Evolutionary conservation across 164 flowering plant species (phyloP).

Genomic region (Protea cynaroides): DNA sequence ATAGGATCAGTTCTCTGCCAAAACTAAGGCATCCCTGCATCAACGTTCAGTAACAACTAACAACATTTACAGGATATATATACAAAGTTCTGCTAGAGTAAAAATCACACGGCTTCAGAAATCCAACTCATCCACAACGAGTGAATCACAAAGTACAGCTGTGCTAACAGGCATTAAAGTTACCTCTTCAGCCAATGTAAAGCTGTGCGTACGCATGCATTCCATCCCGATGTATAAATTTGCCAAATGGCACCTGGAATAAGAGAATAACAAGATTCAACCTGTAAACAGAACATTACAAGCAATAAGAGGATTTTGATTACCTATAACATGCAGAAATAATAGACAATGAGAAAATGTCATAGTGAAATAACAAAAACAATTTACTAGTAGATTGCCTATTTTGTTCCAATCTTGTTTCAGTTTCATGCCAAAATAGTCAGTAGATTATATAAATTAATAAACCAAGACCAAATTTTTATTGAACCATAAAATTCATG

Average conservation of each 20-base stretch:
- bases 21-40: not conserved
- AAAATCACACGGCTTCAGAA: not conserved
- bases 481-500: not conserved
- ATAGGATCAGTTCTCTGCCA: not conserved
- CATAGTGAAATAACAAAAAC: not conserved
- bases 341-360: not conserved
- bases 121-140: not conserved
- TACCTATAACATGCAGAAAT: not conserved
- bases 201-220: conserved; percentile 92
- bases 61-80: not conserved
- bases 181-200: conserved; percentile 95
- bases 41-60: not conserved
- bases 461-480: not conserved
- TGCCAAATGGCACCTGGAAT: conserved; percentile 94
- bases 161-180: not conserved
- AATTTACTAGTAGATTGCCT: not conserved
- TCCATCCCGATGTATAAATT: conserved; percentile 94
- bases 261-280: conserved; percentile 48
- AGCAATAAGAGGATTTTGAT: conserved; percentile 16
- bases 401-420: not conserved
- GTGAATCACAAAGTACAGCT: not conserved
- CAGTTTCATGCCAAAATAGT: not conserved
- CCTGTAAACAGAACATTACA: conserved; percentile 32
- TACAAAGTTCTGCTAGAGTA: not conserved
- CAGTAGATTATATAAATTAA: not conserved